These are phyloP conservation scores for Hamiltosporidium magnivora DNA, from an alignment of 371 early-diverging fungal species.

Conservation along the genomic window DNA sequence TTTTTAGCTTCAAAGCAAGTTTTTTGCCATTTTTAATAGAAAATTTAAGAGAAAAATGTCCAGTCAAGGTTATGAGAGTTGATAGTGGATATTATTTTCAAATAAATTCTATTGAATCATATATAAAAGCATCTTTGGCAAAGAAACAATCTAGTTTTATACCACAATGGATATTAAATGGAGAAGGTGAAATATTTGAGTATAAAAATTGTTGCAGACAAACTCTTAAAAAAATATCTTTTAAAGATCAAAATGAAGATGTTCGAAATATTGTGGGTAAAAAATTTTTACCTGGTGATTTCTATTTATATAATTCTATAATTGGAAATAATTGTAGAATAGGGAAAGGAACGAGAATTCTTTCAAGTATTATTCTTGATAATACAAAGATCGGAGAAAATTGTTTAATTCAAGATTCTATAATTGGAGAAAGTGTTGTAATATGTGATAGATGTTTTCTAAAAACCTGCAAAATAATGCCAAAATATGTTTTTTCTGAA, in stretches of 20 bases:
- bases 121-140: conserved; percentile 2
- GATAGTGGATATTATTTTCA: conserved; percentile 8
- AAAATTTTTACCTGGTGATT: neutral
- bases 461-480: no score
- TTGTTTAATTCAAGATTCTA: conserved; percentile 8
- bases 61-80: conserved; percentile 14
- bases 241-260: conserved; percentile 8
- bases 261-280: conserved; percentile 13
- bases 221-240: conserved; percentile 10
- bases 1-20: conserved; percentile 21
- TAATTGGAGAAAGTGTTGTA: conserved; percentile 4
- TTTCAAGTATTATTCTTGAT: neutral
- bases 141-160: conserved; percentile 2
- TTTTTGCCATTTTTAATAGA: conserved; percentile 18
- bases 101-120: conserved; percentile 10
- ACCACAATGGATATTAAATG: neutral
- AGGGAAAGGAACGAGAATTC: neutral
- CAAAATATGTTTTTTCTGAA: no score
- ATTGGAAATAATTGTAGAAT: conserved; percentile 18
- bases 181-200: conserved; percentile 14
- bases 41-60: conserved; percentile 1
- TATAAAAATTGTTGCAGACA: neutral
- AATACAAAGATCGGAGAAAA: conserved; percentile 3
- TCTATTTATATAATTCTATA: conserved; percentile 10
- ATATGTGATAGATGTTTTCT: neutral